A percentile compares a stretch with the other conserved stretches of the same genome.
Conservation (phyloP, 805 yeast genomes). For the Lachancea dasiensis region DNA sequence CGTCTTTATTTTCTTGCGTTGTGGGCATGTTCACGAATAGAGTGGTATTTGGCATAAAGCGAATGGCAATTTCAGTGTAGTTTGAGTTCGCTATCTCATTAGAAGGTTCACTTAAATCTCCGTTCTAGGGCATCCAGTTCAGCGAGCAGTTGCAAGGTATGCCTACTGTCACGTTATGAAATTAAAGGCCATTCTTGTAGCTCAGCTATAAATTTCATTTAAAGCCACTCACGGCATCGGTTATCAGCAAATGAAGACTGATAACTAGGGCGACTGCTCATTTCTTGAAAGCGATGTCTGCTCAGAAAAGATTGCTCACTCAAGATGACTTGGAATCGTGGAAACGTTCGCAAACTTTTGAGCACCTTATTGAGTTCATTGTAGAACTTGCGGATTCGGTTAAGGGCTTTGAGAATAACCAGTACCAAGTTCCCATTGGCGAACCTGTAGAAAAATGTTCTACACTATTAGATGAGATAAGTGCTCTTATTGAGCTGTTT, state of each 20-base stretch:
- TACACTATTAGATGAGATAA: conserved; percentile 42
- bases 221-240: too few relatives aligned
- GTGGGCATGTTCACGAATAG: too few relatives aligned
- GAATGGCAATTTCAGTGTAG: too few relatives aligned
- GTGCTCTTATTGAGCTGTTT: conserved; percentile 40
- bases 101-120: too few relatives aligned
- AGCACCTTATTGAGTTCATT: conserved; percentile 49
- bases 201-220: background rate
- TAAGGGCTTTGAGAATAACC: conserved; percentile 50
- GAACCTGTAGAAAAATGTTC: conserved; percentile 32
- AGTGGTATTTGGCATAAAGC: too few relatives aligned
- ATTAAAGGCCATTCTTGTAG: too few relatives aligned
- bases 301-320: conserved; percentile 46
- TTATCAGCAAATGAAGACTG: background rate
- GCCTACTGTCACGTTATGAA: too few relatives aligned
- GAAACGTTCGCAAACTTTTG: conserved; percentile 45
- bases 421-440: conserved; percentile 37
- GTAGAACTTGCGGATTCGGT: conserved; percentile 56
- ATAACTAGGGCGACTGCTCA: background rate
- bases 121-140: too few relatives aligned
- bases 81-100: too few relatives aligned
- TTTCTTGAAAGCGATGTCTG: conserved; percentile 14
- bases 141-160: too few relatives aligned
- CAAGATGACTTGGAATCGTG: conserved; percentile 59
- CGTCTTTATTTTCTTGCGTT: too few relatives aligned